Evolutionary conservation across 805 yeast genomes (phyloP).

Genomic region (Brettanomyces sp.): DNA sequence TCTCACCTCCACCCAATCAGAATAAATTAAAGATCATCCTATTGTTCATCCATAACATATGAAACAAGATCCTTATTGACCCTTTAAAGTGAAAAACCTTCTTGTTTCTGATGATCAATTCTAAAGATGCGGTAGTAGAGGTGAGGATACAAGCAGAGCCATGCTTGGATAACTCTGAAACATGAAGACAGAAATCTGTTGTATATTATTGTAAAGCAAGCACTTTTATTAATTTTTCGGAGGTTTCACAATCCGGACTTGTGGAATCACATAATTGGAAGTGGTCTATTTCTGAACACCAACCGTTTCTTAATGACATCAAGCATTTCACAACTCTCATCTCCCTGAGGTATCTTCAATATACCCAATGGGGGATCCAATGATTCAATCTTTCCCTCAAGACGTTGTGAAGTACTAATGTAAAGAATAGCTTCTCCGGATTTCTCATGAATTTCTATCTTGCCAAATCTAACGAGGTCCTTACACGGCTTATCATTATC

Average conservation of each 20-base stretch:
- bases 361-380: conserved; percentile 61
- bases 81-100: too few relatives aligned
- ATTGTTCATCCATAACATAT: too few relatives aligned
- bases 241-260: too few relatives aligned
- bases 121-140: too few relatives aligned
- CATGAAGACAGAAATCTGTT: not conserved
- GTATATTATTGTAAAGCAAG: too few relatives aligned
- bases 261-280: conserved; percentile 55
- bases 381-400: conserved; percentile 50
- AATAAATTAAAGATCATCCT: too few relatives aligned
- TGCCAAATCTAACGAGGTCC: conserved; percentile 39
- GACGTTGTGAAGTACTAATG: conserved; percentile 62
- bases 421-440: conserved; percentile 43
- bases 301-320: conserved; percentile 54
- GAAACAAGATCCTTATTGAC: too few relatives aligned
- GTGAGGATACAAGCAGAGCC: too few relatives aligned
- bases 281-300: conserved; percentile 58
- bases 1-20: too few relatives aligned
- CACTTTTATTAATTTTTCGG: too few relatives aligned
- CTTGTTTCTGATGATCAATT: too few relatives aligned
- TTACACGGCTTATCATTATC: conserved; percentile 1
- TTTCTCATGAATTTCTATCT: conserved; percentile 35
- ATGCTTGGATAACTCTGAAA: not conserved
- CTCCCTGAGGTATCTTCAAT: conserved; percentile 32
- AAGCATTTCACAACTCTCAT: conserved; percentile 35